These are phyloP conservation scores for Royoungia palumana DNA, from an alignment of 768 basidiomycete species.

Conservation along the genomic window DNA sequence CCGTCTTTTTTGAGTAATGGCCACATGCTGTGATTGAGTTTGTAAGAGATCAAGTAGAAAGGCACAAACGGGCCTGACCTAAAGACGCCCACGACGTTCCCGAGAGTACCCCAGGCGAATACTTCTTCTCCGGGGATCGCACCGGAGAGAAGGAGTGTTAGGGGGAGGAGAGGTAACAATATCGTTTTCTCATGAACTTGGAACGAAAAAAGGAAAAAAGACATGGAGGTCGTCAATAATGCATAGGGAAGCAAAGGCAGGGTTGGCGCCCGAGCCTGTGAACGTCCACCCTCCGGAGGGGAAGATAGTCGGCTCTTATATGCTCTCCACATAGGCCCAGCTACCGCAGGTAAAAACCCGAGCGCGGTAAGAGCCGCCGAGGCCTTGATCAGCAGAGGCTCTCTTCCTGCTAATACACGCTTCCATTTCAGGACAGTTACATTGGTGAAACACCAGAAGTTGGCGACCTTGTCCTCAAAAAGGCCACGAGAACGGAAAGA, in stretches of 20 bases:
- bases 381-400: slow-evolving; percentile 54
- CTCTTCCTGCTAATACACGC: slow-evolving; percentile 36
- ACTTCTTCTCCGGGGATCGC: slow-evolving; percentile 27
- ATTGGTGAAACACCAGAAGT: slow-evolving; percentile 95
- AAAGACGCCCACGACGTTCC: slow-evolving; percentile 84
- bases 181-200: slow-evolving; percentile 97
- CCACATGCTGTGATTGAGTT: slow-evolving; percentile 71
- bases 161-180: slow-evolving; percentile 78
- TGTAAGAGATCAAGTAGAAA: background rate
- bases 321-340: slow-evolving; percentile 40
- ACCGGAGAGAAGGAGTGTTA: slow-evolving; percentile 70
- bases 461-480: slow-evolving; percentile 96
- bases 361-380: slow-evolving; percentile 64
- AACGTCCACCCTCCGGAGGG: background rate
- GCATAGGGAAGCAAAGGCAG: slow-evolving; percentile 75
- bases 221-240: slow-evolving; percentile 76
- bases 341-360: slow-evolving; percentile 65
- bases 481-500: slow-evolving; percentile 92
- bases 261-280: slow-evolving; percentile 43
- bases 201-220: slow-evolving; percentile 96
- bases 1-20: slow-evolving; percentile 81
- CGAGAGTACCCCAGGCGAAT: slow-evolving; percentile 33
- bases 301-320: slow-evolving; percentile 27
- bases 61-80: slow-evolving; percentile 50
- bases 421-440: slow-evolving; percentile 82